Conservation (phyloP, 176 grass and related monocot genomes). For the Rhynchospora tenuis region DNA sequence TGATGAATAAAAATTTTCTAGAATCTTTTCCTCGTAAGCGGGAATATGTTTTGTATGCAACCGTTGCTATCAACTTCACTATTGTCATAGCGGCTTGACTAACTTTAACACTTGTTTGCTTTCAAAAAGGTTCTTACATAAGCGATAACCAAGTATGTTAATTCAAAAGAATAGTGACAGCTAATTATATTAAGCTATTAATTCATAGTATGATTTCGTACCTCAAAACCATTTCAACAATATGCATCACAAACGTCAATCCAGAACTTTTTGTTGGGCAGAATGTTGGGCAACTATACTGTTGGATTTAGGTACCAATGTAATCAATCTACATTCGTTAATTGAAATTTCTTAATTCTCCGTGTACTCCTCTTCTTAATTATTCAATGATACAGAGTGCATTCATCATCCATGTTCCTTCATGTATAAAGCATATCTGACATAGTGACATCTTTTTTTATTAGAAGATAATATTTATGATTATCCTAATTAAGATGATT, state of each 20-base stretch:
- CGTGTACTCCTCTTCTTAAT: neutral
- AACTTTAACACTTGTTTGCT: slow-evolving; percentile 4
- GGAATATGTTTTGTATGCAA: neutral
- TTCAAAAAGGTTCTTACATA: neutral
- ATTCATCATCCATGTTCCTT: neutral
- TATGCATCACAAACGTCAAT: neutral
- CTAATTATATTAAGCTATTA: neutral
- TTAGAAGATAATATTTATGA: neutral
- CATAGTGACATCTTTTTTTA: too few species aligned
- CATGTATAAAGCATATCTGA: neutral
- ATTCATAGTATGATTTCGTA: neutral
- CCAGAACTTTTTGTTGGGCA: neutral
- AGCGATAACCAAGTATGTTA: neutral
- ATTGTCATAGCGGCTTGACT: neutral
- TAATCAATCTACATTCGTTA: neutral
- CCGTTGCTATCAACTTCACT: slow-evolving; percentile 8
- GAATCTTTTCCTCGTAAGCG: slow-evolving; percentile 5
- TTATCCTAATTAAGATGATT: neutral
- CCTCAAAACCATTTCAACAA: neutral
- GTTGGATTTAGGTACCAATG: neutral
- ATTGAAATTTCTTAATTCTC: neutral
- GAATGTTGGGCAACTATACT: slow-evolving; percentile 1
- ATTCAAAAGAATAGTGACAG: neutral
- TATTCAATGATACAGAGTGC: neutral
- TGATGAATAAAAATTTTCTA: neutral